A percentile compares a stretch with the other conserved stretches of the same genome.
phyloP scores from a whole-genome alignment of 2,329 filamentous ascomycete species.

The Fusarium sp. region DNA sequence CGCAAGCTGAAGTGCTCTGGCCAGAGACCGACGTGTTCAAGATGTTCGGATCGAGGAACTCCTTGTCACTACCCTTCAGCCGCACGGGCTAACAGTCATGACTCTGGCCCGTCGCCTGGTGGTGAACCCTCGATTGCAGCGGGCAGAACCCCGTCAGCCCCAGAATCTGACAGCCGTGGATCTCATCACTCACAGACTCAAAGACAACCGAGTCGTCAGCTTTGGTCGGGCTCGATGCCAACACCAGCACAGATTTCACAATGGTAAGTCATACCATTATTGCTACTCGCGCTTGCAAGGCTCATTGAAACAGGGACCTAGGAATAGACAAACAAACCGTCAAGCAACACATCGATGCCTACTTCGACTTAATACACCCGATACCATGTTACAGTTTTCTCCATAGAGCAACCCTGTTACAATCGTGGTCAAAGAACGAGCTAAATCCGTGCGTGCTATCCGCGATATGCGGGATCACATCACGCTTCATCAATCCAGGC shows the following conservation, averaged over 20 bases:
- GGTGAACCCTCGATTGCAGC: background rate
- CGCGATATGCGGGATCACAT: conserved; percentile 16
- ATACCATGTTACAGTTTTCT: conserved; percentile 24
- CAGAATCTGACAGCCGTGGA: background rate
- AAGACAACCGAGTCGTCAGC: background rate
- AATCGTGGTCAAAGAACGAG: conserved; percentile 21
- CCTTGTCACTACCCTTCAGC: conserved; percentile 9
- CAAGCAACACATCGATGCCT: conserved; percentile 25
- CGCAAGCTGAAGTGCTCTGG: conserved; percentile 26
- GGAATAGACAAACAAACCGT: background rate
- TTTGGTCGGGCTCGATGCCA: background rate
- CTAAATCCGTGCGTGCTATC: conserved; percentile 3
- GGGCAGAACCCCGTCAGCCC: background rate
- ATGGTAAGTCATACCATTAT: background rate
- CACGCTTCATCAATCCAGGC: background rate
- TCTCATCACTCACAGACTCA: too few relatives aligned
- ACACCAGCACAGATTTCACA: background rate
- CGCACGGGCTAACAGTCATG: background rate
- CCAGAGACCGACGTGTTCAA: background rate
- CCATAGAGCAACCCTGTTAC: conserved; percentile 18
- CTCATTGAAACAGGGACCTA: background rate
- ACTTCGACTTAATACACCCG: conserved; percentile 20
- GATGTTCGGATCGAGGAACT: background rate
- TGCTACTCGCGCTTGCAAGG: rapidly evolving
- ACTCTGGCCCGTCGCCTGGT: background rate